A percentile compares a stretch with the other conserved stretches of the same genome.
These are phyloP conservation scores for Juncus inflexus DNA, from an alignment of 176 grass and related monocot genomes.

Conservation along the genomic window DNA sequence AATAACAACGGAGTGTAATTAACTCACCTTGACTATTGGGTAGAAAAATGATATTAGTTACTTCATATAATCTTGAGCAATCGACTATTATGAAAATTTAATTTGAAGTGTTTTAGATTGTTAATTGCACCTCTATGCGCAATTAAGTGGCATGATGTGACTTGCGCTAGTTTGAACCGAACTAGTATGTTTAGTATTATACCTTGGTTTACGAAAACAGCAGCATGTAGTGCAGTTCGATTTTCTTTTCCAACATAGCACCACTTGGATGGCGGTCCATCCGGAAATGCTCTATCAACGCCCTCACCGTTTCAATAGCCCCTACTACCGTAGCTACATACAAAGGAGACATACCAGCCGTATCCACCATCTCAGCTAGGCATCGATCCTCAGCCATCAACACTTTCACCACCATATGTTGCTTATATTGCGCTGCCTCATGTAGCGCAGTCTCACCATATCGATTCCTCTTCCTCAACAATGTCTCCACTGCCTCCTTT, in stretches of 20 bases:
- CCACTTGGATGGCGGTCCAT: background rate
- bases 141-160: no score
- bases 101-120: no score
- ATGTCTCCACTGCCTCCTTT: no score
- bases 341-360: conserved; percentile 30
- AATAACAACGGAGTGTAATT: no score
- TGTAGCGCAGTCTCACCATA: conserved; percentile 60
- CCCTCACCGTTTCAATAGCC: conserved; percentile 33
- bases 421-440: conserved; percentile 39
- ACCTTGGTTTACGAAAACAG: conserved; percentile 41
- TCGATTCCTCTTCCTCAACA: conserved; percentile 33
- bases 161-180: no score
- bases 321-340: conserved; percentile 53
- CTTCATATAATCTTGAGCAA: no score
- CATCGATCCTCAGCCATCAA: conserved; percentile 30
- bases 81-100: no score
- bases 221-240: conserved; percentile 50
- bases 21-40: no score
- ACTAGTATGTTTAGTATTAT: no score
- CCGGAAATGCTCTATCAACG: conserved; percentile 27
- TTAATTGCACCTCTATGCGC: no score
- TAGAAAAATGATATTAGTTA: no score
- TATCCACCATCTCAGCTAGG: conserved; percentile 24
- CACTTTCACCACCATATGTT: conserved; percentile 27
- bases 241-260: conserved; percentile 32